These are phyloP conservation scores for Heliosperma pusillum DNA, from an alignment of 148 eudicot species.

Conservation along the genomic window DNA sequence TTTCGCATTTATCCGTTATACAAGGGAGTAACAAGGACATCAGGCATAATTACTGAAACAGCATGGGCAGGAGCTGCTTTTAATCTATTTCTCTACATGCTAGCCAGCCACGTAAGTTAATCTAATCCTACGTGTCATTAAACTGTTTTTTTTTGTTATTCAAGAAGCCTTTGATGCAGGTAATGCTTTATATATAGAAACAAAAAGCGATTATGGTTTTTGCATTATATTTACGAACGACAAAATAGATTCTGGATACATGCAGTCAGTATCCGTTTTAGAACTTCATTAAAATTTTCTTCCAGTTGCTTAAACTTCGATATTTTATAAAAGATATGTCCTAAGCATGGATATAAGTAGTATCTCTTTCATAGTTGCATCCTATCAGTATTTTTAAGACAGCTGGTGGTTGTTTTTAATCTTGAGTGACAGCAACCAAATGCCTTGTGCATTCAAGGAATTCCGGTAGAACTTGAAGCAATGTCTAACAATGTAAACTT, in stretches of 20 bases:
- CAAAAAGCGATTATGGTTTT: not conserved
- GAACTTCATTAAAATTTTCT: not conserved
- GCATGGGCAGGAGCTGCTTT: conserved; percentile 95
- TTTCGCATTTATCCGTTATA: conserved; percentile 59
- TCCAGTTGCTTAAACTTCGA: not conserved
- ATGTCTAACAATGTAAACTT: not conserved
- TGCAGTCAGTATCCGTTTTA: not conserved
- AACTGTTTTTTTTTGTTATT: not conserved
- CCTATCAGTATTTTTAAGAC: not conserved
- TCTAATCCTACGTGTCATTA: not conserved
- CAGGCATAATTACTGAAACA: conserved; percentile 76
- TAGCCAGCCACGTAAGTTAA: conserved; percentile 84
- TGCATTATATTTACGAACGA: not conserved
- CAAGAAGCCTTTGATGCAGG: not conserved
- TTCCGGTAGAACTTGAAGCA: not conserved
- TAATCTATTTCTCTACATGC: conserved; percentile 79
- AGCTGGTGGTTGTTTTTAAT: not conserved
- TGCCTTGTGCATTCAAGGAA: not conserved
- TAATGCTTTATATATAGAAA: not conserved
- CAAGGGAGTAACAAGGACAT: conserved; percentile 62
- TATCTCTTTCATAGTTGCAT: not conserved
- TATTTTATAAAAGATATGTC: not conserved
- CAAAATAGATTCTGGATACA: not conserved
- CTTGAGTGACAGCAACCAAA: not conserved
- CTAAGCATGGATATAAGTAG: not conserved